Percentiles rank a stretch among this genome's conserved stretches.
These are phyloP conservation scores for Tricholoma matsutake DNA, from an alignment of 768 basidiomycete genomes.

Conservation along the genomic window DNA sequence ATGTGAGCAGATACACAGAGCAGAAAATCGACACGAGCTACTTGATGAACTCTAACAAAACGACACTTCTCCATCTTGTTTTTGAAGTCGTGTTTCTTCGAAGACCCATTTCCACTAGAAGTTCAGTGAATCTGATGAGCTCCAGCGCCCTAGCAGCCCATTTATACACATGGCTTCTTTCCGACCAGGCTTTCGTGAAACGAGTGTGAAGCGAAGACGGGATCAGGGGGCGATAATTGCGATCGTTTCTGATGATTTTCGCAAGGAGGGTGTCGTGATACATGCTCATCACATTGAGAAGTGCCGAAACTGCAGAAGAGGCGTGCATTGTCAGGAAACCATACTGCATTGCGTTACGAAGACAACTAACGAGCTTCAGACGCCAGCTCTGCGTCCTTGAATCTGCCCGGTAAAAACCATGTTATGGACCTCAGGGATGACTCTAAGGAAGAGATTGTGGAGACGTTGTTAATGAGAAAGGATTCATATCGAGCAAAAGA, in stretches of 20 bases:
- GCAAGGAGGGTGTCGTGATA: constrained; percentile 94
- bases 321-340: constrained; percentile 12
- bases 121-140: constrained; percentile 75
- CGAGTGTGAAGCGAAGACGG: constrained; percentile 78
- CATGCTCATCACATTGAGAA: constrained; percentile 82
- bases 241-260: constrained; percentile 57
- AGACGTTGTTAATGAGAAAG: constrained; percentile 81
- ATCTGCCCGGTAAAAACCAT: constrained; percentile 94
- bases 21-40: constrained; percentile 34
- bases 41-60: constrained; percentile 84
- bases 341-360: constrained; percentile 4
- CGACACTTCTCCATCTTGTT: constrained; percentile 70
- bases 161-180: constrained; percentile 67
- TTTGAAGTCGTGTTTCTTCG: constrained; percentile 64
- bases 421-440: constrained; percentile 85
- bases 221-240: constrained; percentile 72
- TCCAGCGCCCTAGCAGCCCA: constrained; percentile 76
- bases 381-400: constrained; percentile 95
- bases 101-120: constrained; percentile 88
- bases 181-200: constrained; percentile 86
- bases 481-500: constrained; percentile 73
- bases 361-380: constrained; percentile 84
- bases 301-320: constrained; percentile 68
- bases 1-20: constrained; percentile 10
- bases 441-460: constrained; percentile 85